phyloP scores from a whole-genome alignment of 2,329 filamentous ascomycete genomes.

The Neonectria sp. region DNA sequence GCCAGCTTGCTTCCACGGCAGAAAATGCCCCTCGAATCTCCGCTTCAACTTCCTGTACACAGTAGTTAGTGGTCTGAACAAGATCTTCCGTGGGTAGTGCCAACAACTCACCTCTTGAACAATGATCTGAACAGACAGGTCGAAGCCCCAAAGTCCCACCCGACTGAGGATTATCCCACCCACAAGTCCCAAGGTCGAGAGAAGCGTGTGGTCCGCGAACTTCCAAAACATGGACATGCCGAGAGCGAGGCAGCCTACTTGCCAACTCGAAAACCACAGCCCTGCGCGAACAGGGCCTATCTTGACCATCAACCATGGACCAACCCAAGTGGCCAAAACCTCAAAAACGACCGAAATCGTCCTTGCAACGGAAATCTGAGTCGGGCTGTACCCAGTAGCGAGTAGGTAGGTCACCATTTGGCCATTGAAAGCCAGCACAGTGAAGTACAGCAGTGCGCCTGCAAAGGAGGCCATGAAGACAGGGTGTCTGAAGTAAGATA shows the following conservation, averaged over 20 bases:
- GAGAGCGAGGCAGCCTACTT: constrained; percentile 68
- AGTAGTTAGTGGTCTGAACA: constrained; percentile 5
- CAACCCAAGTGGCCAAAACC: constrained; percentile 72
- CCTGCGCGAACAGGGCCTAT: constrained; percentile 76
- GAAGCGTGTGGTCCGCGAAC: constrained; percentile 44
- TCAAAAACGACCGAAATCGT: constrained; percentile 69
- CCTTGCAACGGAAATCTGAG: constrained; percentile 68
- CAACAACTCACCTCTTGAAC: constrained; percentile 68
- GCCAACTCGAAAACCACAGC: constrained; percentile 80
- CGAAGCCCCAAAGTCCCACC: constrained; percentile 74
- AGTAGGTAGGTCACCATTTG: constrained; percentile 78
- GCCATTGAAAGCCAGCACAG: constrained; percentile 70
- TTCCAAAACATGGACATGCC: constrained; percentile 61
- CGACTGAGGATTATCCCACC: constrained; percentile 69
- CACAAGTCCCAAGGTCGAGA: constrained; percentile 65
- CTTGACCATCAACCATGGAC: constrained; percentile 67
- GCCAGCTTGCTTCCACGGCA: constrained; percentile 75
- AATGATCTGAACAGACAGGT: constrained; percentile 72
- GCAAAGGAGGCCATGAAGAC: constrained; percentile 75
- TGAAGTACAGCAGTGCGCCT: constrained; percentile 73
- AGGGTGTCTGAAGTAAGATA: constrained; percentile 66
- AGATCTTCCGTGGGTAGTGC: background rate
- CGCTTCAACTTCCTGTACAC: constrained; percentile 66
- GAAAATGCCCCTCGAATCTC: constrained; percentile 78
- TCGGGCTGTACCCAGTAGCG: constrained; percentile 65